These are phyloP conservation scores for Mortierella alpina DNA, from an alignment of 192 early-diverging fungal species.

Conservation along the genomic window DNA sequence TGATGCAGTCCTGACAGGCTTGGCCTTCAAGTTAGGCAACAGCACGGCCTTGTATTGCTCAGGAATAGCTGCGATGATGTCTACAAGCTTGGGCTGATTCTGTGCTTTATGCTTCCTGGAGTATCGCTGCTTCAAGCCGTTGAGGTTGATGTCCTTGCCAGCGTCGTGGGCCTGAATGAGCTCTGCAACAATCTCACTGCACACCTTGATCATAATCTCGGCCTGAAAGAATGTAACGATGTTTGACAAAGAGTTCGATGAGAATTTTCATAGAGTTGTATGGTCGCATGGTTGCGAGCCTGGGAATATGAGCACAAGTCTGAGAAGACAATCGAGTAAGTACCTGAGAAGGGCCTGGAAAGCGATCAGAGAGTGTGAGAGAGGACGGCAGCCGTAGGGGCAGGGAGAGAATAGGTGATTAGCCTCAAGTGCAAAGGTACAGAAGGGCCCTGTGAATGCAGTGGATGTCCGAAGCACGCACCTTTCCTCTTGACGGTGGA, in stretches of 20 bases:
- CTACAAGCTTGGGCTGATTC: constrained; percentile 93
- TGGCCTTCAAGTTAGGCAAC: constrained; percentile 90
- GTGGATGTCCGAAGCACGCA: not conserved
- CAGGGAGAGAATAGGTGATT: too few species aligned
- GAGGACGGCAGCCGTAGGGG: not conserved
- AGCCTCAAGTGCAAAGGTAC: too few species aligned
- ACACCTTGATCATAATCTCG: constrained; percentile 86
- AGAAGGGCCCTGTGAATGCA: too few species aligned
- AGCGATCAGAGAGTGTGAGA: not conserved
- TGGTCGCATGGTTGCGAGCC: not conserved
- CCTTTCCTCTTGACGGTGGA: constrained; percentile 53
- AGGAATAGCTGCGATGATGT: constrained; percentile 98
- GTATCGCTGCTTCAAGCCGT: constrained; percentile 82
- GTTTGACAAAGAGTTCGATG: not conserved
- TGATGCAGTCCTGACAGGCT: constrained; percentile 95
- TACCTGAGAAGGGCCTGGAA: constrained; percentile 44
- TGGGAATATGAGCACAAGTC: too few species aligned
- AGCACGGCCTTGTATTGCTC: constrained; percentile 89
- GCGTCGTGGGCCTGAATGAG: constrained; percentile 76
- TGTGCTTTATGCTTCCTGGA: constrained; percentile 79
- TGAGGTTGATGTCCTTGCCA: constrained; percentile 87
- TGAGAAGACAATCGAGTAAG: not conserved
- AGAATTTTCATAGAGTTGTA: not conserved
- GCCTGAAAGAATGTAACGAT: constrained; percentile 34
- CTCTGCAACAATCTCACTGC: constrained; percentile 92